Evolutionary conservation across 2,329 filamentous ascomycete genomes (phyloP), one percentile per base, ranked within the genome.

Genomic region (Diatrype stigma): DNA sequence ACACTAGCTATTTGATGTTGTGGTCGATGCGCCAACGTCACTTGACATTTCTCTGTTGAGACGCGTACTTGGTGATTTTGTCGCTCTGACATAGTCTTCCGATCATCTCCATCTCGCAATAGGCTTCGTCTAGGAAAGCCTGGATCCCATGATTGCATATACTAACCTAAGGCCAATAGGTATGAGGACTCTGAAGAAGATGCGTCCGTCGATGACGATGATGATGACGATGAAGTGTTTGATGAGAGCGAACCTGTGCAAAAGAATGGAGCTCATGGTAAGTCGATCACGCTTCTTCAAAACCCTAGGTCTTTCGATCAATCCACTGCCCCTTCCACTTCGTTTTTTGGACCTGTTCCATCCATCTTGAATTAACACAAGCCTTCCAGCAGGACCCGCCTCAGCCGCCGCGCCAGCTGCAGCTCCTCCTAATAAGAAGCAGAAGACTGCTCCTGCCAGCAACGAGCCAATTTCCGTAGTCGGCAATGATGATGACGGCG

Each of bases 111-210:
- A 46, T 26, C 6, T 21, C 34, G 19, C 23, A 28, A 45, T 35
- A 17, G n/a, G 38, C 26, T 26, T 50, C 16, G 35, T 17, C 35
- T 11, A 42, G 35, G 48, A 6, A 19, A 30, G 22, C 47, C 23
- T 6, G 19, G 6, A 37, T 34, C 26, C 12, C 6, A 22, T 46
- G n/a, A 49, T 22, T 4, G 42, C 54, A n/a, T 47, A n/a, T 46
- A 47, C 58, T 63, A 26, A 62, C 51, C 28, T 22, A 3, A 12
- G 14, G 12, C 46, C 51, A 66, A 65, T 52, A 48, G 65, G 46
- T 65, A 64, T 2, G 67, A 67, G 45, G 64, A 62, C 32, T 64
- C 62, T 22, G 64, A 65, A 19, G 63, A 65, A 4, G 65, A 65
- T 6, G 65, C 60, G 8, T 66, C 62, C 6, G 65, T 65, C 16